Percentiles rank a stretch among this genome's conserved stretches.
Conservation (phyloP, 768 basidiomycete species). For the Rhizopogon vinicolor region DNA sequence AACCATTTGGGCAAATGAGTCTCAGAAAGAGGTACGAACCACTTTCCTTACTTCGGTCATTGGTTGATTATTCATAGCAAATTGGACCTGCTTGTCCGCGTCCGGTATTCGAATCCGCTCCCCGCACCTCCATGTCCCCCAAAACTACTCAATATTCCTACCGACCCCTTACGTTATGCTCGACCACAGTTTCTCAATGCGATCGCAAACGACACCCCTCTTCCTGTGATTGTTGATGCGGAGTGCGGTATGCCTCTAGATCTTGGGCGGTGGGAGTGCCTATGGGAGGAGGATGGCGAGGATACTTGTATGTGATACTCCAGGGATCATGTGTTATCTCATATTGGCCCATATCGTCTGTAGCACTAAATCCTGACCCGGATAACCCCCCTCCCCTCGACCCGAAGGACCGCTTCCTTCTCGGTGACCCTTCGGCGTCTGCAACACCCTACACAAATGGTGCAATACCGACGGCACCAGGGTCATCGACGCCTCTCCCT, state of each 20-base stretch:
- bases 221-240: slow-evolving; percentile 96
- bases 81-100: slow-evolving; percentile 87
- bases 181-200: slow-evolving; percentile 80
- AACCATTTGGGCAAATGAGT: slow-evolving; percentile 34
- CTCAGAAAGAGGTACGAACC: slow-evolving; percentile 48
- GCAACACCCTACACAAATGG: slow-evolving; percentile 39
- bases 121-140: slow-evolving; percentile 97
- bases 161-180: slow-evolving; percentile 83
- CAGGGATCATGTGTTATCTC: not conserved
- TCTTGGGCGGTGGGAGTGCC: slow-evolving; percentile 72
- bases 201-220: slow-evolving; percentile 71
- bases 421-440: slow-evolving; percentile 57
- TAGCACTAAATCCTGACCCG: slow-evolving; percentile 65
- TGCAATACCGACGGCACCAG: slow-evolving; percentile 28
- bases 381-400: slow-evolving; percentile 57
- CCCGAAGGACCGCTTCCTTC: slow-evolving; percentile 70
- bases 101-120: slow-evolving; percentile 91
- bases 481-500: slow-evolving; percentile 40
- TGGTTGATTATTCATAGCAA: slow-evolving; percentile 43
- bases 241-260: slow-evolving; percentile 97
- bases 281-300: slow-evolving; percentile 80
- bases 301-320: slow-evolving; percentile 49
- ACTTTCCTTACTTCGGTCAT: not conserved
- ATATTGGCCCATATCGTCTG: not conserved
- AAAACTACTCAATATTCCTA: slow-evolving; percentile 89